These are phyloP conservation scores for Amanita pseudoporphyria DNA, from an alignment of 768 basidiomycete species.

Conservation along the genomic window DNA sequence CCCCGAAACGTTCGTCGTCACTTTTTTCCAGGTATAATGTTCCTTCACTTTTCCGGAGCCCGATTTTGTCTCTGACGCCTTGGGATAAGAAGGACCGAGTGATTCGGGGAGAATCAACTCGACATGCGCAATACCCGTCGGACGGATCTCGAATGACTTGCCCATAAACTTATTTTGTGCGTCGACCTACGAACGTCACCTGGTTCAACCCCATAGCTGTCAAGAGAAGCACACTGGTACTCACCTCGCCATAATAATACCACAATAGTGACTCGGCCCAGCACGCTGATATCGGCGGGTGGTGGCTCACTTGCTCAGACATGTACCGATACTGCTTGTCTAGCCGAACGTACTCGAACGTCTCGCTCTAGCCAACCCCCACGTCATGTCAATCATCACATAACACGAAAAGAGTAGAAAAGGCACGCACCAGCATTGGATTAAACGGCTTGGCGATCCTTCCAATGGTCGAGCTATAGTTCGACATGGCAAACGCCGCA, in stretches of 20 bases:
- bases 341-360: constrained; percentile 85
- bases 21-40: constrained; percentile 95
- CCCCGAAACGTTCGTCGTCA: constrained; percentile 83
- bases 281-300: constrained; percentile 94
- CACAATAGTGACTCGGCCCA: constrained; percentile 87
- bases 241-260: constrained; percentile 85
- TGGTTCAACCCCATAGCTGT: background rate
- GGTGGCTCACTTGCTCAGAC: constrained; percentile 96
- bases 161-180: constrained; percentile 97
- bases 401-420: background rate
- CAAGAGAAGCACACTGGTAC: constrained; percentile 3
- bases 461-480: constrained; percentile 94
- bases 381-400: background rate
- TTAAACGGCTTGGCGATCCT: constrained; percentile 97
- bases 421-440: constrained; percentile 70
- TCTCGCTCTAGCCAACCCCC: constrained; percentile 55
- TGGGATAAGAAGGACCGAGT: constrained; percentile 54
- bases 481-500: constrained; percentile 95
- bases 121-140: constrained; percentile 89
- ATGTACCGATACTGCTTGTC: constrained; percentile 89
- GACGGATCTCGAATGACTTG: constrained; percentile 92
- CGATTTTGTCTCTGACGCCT: constrained; percentile 27
- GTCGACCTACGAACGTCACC: constrained; percentile 52
- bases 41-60: constrained; percentile 58
- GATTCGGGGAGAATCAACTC: constrained; percentile 70